Base-by-base conservation (phyloP, 805 yeast genomes). In the Candida dendrica region DNA sequence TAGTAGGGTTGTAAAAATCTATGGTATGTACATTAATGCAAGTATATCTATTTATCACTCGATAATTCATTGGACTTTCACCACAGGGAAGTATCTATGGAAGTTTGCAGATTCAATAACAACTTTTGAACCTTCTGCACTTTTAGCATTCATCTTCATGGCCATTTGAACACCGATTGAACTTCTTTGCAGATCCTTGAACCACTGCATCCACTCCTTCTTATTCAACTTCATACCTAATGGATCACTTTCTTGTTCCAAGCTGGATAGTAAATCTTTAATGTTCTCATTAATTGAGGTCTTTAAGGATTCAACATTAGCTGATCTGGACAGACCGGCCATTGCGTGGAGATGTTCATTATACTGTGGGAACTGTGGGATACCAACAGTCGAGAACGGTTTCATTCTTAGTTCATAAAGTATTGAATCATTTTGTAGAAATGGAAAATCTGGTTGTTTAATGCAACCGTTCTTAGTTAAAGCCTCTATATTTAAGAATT, bases 321-420 rank as follows among this genome's bases (percentile, higher is more conserved):
- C 16, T 6, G 37, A 16, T 8, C 14, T 11, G 14, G 37, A 22
- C 3, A 4, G 58, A 53, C 18, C 45, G 45, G 24, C 50, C 48
- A 40, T 62, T 58, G 2, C 48, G 35, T 1, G 50, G 19, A 38
- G 42, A 51, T 13, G 32, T 18, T 24, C 33, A 19, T 53, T 60
- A 49, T 62, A 80, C 0, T 67, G 55, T 3, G 91, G 89, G 34
- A 77, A 52, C 24, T 69, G 72, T 1, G 96, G 96, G 10, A 79
- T 78, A 1, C 95, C 95, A 17, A 89, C 82, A 0, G 88, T 74
- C 18, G 82, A 75, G 65, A 84, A 86, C 4, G 93, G 79, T 58
- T 87, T 88, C 74, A 87, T 72, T 49, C 95, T 74, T 37, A 88
- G 63, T 9, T 71, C 63, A 55, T 72, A 80, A 15, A 74, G 56